phyloP scores from a whole-genome alignment of 108 stramenopile species.

The Fistulifera pelliculosa region DNA sequence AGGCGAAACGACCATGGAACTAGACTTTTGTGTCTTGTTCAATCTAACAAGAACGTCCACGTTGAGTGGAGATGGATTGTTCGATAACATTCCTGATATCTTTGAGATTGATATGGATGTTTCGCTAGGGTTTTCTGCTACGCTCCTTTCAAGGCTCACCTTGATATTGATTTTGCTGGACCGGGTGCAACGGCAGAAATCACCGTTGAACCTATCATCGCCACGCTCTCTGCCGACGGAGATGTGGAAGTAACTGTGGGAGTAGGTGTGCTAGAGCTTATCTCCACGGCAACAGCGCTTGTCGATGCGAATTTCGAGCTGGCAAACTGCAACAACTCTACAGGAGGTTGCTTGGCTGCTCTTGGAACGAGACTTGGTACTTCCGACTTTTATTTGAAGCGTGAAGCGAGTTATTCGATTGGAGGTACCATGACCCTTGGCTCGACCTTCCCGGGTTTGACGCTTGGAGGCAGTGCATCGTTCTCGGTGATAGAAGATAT shows the following conservation, averaged over 20 bases:
- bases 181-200: neutral
- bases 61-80: neutral
- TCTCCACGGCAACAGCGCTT: neutral
- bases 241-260: neutral
- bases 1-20: neutral
- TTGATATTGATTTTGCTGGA: neutral
- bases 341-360: neutral
- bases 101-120: neutral
- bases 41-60: neutral
- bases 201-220: neutral
- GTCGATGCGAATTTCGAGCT: neutral
- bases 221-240: neutral
- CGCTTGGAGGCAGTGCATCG: neutral
- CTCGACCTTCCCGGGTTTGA: neutral
- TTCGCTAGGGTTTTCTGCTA: neutral
- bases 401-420: neutral
- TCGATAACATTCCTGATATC: neutral
- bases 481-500: neutral
- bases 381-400: conserved; percentile 3
- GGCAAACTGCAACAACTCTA: neutral
- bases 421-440: neutral
- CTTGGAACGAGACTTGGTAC: neutral
- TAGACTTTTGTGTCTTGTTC: neutral
- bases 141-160: neutral
- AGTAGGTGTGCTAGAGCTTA: neutral